Base-by-base conservation (phyloP, 169 alveolate species). In the Plasmodium falciparum region DNA sequence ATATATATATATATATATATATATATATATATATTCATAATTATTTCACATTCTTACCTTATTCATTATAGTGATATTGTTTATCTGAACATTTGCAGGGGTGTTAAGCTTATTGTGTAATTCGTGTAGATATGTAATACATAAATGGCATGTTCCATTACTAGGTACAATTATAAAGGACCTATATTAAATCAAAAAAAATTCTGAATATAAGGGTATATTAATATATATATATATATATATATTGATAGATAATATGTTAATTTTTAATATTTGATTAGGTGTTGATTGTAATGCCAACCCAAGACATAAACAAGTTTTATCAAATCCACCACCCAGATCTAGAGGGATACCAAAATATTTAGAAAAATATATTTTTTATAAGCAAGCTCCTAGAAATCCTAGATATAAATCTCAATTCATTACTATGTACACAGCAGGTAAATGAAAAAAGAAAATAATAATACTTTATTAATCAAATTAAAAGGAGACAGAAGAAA, bases 261-360 rank as follows among this genome's bases (percentile, higher is more conserved):
- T 50, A 22, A 12, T 49, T 15, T 70, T 47, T 62, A 12, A 3
- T 66, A 45, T 65, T 4, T 29, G 15, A 33, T 73, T 70, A 94
- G 96, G 97, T 4, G 97, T 96, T 45, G 98, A 96, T 88, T 96
- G 98, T 88, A 95, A 94, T 80, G 97, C 97, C 17, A 96, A 96
- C 74, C 97, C 97, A 43, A 89, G 98, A 47, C 98, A 96, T 88
- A 95, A 95, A 69, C 98, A 96, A 78, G 95, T 96, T 50, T 74
- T 96, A 71, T 93, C 96, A 0, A 92, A 92, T 49, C 97, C 98
- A 1, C 93, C 97, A 0, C 97, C 97, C 9, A 94, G 97, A 11
- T 93, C 97, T 65, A 86, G 98, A 61, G 97, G 97, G 52, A 93
- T 95, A n/a, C 98, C 98, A 8, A 95, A 94, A 54, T 95, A 95